Evolutionary conservation across 495 filamentous ascomycete species (phyloP), one percentile per base, ranked within the genome.

Genomic region (Xanthoparmelia taractica): DNA sequence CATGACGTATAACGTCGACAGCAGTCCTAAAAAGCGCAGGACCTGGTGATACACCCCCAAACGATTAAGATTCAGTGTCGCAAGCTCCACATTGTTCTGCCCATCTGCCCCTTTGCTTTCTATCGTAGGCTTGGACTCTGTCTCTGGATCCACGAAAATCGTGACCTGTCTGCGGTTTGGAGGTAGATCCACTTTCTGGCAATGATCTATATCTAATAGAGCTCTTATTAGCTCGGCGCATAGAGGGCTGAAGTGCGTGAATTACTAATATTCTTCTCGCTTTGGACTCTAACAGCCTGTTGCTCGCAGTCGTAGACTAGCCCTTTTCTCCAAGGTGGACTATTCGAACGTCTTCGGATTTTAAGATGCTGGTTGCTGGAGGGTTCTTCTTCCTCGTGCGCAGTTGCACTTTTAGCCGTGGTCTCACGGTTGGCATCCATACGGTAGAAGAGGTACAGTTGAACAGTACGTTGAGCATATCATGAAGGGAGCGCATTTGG

Each of bases 91-190:
- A 3, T 54, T 54, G 7, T 29, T 54, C 50, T 54, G 50, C 2
- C 50, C 50, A 33, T 54, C 29, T 6, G 0, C 1, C 15, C 50
- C 29, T 31, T 17, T 37, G 4, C 27, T 52, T 5, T 3, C 1
- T 12, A 33, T 62, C 47, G 60, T 62, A 2, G 38, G 7, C 20
- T 62, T 10, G 15, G 60, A 62, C 27, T 62, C 47, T 37, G 29
- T 56, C 38, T 62, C 47, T 52, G 3, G n/a, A 29, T 62, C 47
- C 18, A 62, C n/a, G 25, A 62, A 62, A 25, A 62, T 33, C 13
- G 60, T 40, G 36, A 62, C 47, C 3, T 56, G 47, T 37, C 31
- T 50, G 17, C 23, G 23, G 20, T 38, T 55, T 17, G 43, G 25
- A 11, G 60, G 60, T 29, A 62, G 45, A 20, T 52, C 27, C 0